Evolutionary conservation across 2,329 filamentous ascomycete genomes (phyloP).

Genomic region (Xylariaceae sp.): DNA sequence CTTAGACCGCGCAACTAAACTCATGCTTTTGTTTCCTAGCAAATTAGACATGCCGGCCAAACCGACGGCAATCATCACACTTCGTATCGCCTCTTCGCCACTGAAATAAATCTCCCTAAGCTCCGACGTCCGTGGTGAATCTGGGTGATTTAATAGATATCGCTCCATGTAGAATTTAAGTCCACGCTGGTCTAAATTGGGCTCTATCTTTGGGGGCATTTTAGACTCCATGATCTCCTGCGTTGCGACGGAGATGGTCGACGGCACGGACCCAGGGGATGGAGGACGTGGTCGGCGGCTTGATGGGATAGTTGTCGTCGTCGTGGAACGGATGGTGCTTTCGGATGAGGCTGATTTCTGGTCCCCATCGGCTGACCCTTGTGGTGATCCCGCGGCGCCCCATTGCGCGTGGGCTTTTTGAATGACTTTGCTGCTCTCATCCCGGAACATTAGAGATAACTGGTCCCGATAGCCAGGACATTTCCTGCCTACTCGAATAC

Average conservation of each 20-base stretch:
- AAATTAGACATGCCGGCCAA: slow-evolving; percentile 56
- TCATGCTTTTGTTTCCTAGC: slow-evolving; percentile 43
- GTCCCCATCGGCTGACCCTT: slow-evolving; percentile 19
- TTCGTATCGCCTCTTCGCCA: slow-evolving; percentile 41
- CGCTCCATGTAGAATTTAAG: slow-evolving; percentile 49
- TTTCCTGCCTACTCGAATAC: slow-evolving; percentile 53
- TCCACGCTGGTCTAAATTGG: slow-evolving; percentile 44
- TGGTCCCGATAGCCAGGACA: slow-evolving; percentile 63
- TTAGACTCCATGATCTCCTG: slow-evolving; percentile 20
- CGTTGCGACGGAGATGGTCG: not conserved
- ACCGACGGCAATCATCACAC: slow-evolving; percentile 54
- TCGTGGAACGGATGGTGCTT: slow-evolving; percentile 5
- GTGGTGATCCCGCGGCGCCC: slow-evolving; percentile 36
- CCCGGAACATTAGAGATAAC: slow-evolving; percentile 61
- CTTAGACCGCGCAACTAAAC: slow-evolving; percentile 45
- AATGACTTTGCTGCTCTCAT: slow-evolving; percentile 60
- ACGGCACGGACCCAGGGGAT: not conserved
- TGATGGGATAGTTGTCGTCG: slow-evolving; percentile 14
- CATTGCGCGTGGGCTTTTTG: slow-evolving; percentile 54
- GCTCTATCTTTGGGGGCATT: slow-evolving; percentile 36
- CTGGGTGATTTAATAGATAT: slow-evolving; percentile 49
- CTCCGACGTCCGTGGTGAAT: slow-evolving; percentile 41
- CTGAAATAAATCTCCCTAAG: slow-evolving; percentile 36
- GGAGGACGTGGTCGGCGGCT: slow-evolving; percentile 6
- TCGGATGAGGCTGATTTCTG: slow-evolving; percentile 22